A percentile compares a stretch with the other conserved stretches of the same genome.
These are phyloP conservation scores for Coprinellus micaceus DNA, from an alignment of 768 basidiomycete genomes.

Conservation along the genomic window DNA sequence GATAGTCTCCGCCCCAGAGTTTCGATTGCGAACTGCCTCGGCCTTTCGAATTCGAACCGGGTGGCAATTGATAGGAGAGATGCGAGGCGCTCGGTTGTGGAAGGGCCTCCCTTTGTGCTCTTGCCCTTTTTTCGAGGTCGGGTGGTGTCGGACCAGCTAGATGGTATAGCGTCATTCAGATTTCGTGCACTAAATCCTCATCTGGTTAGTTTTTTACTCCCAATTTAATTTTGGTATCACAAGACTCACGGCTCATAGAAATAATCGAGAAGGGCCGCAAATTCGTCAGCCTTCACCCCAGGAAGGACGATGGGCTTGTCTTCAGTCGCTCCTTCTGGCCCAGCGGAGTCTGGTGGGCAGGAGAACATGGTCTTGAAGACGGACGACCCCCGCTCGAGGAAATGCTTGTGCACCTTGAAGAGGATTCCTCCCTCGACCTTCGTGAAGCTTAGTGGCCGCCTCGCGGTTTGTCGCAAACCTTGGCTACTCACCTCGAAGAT, in stretches of 20 bases:
- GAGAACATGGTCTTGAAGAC: constrained; percentile 37
- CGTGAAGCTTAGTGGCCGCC: too few relatives aligned
- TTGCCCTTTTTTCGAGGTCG: too few relatives aligned
- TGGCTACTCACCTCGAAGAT: too few relatives aligned
- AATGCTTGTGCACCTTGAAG: constrained; percentile 33
- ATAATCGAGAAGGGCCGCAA: constrained; percentile 37
- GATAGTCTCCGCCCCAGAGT: constrained; percentile 13
- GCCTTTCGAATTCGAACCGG: constrained; percentile 32
- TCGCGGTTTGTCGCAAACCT: too few relatives aligned
- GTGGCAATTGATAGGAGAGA: constrained; percentile 36
- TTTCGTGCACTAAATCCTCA: too few relatives aligned
- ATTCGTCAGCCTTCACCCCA: constrained; percentile 30
- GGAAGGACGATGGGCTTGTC: constrained; percentile 30
- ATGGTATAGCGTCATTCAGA: too few relatives aligned
- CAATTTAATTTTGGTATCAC: too few relatives aligned
- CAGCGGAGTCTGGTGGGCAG: constrained; percentile 15
- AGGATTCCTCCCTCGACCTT: too few relatives aligned
- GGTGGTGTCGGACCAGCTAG: too few relatives aligned
- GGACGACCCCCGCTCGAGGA: constrained; percentile 34
- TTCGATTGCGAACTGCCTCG: constrained; percentile 32
- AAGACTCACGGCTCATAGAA: constrained; percentile 35
- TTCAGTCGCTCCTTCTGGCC: constrained; percentile 30
- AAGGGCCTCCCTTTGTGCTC: not conserved
- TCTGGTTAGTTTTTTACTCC: too few relatives aligned
- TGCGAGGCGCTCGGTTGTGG: not conserved